A percentile compares a stretch with the other conserved stretches of the same genome.
These are phyloP conservation scores for Aspergillus sp. DNA, from an alignment of 2,329 filamentous ascomycete species.

Conservation along the genomic window DNA sequence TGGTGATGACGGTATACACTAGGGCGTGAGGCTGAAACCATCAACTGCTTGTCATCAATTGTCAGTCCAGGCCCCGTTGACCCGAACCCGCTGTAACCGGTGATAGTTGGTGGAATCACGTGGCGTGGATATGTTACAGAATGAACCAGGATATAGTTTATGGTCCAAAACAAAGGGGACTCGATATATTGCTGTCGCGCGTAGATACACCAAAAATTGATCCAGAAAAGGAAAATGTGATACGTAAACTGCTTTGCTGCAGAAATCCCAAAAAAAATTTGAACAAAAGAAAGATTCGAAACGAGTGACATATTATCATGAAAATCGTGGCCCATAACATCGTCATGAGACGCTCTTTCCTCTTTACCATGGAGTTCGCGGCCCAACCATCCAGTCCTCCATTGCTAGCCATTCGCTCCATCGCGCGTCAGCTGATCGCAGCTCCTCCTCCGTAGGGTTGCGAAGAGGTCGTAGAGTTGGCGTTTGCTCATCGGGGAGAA, in stretches of 20 bases:
- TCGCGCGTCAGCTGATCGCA: conserved; percentile 68
- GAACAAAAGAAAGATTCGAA: conserved; percentile 2
- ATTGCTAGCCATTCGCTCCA: conserved; percentile 96
- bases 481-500: conserved; percentile 70
- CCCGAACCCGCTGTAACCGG: no score
- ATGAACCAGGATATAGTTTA: background rate
- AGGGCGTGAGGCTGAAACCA: no score
- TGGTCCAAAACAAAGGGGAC: background rate
- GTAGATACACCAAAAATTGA: background rate
- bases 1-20: no score
- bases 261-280: background rate
- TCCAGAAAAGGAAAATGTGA: background rate
- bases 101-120: no score
- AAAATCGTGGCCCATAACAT: conserved; percentile 20
- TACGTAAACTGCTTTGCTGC: background rate
- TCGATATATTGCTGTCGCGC: background rate
- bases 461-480: conserved; percentile 79
- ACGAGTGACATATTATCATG: conserved; percentile 13
- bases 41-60: no score
- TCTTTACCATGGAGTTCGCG: conserved; percentile 43
- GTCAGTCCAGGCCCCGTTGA: no score
- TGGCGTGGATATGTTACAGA: no score
- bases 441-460: conserved; percentile 68
- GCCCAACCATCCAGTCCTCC: conserved; percentile 96
- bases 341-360: background rate